A percentile compares a stretch with the other conserved stretches of the same genome.
phyloP scores from a whole-genome alignment of 768 basidiomycete genomes.

The Mycena galericulata region DNA sequence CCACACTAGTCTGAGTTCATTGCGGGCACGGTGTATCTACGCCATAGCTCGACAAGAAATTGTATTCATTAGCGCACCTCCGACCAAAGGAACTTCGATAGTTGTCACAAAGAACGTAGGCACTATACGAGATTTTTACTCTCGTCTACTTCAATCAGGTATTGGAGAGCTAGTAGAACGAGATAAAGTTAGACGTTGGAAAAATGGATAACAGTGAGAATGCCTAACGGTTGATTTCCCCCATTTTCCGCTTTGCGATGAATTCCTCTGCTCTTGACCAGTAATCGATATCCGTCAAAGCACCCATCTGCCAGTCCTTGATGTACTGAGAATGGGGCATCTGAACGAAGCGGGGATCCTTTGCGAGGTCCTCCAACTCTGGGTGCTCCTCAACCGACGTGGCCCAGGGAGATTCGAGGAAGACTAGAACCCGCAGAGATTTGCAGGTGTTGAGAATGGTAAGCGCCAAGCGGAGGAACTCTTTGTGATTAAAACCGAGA shows the following conservation, averaged over 20 bases:
- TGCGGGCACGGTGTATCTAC: too few species aligned
- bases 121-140: not conserved
- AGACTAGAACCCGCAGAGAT: not conserved
- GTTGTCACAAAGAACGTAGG: too few species aligned
- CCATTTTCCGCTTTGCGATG: not conserved
- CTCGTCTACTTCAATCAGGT: too few species aligned
- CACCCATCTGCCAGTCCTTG: not conserved
- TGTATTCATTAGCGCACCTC: too few species aligned
- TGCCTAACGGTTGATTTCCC: not conserved
- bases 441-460: not conserved
- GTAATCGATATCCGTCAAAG: not conserved
- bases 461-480: not conserved
- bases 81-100: too few species aligned
- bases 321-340: not conserved
- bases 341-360: not conserved
- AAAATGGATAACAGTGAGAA: too few species aligned
- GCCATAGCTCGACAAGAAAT: too few species aligned
- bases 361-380: not conserved
- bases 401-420: not conserved
- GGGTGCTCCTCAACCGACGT: not conserved
- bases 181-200: too few species aligned
- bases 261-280: constrained; percentile 2
- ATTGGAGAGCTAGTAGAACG: too few species aligned
- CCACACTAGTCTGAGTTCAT: too few species aligned
- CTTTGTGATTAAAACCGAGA: not conserved